Evolutionary conservation across 768 basidiomycete genomes (phyloP).

Genomic region (Strobilomyces confusus): DNA sequence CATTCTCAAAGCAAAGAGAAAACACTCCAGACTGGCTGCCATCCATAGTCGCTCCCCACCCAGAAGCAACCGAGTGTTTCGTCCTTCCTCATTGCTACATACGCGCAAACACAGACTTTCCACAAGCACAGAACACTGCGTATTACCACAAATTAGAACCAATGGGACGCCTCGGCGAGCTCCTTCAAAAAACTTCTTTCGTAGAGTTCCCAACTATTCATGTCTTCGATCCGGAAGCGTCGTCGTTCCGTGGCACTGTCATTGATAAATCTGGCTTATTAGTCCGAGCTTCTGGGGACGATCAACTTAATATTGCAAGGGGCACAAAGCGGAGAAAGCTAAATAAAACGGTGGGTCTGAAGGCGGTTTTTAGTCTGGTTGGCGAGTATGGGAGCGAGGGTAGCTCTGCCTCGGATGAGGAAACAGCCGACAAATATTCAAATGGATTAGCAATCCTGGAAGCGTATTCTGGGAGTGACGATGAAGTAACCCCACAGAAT

Average conservation of each 20-base stretch:
- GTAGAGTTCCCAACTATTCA: conserved; percentile 85
- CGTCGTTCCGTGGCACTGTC: conserved; percentile 54
- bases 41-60: conserved; percentile 47
- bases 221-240: conserved; percentile 55
- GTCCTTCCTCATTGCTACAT: conserved; percentile 58
- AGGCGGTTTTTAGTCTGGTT: conserved; percentile 53
- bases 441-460: conserved; percentile 22
- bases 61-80: conserved; percentile 55
- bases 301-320: conserved; percentile 29
- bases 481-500: neutral
- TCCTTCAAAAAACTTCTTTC: conserved; percentile 61
- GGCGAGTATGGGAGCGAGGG: conserved; percentile 57
- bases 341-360: conserved; percentile 46
- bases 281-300: conserved; percentile 7
- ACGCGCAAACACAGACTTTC: conserved; percentile 37
- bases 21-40: conserved; percentile 53
- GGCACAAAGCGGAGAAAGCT: conserved; percentile 55
- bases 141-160: conserved; percentile 58
- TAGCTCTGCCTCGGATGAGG: conserved; percentile 34
- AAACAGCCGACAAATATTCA: neutral
- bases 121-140: conserved; percentile 26
- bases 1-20: conserved; percentile 42
- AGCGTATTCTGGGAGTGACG: conserved; percentile 23
- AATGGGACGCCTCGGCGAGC: conserved; percentile 39
- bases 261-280: conserved; percentile 50